Conservation (phyloP, 2,329 filamentous ascomycete genomes). For the Nannizziopsis arthrosporioides region DNA sequence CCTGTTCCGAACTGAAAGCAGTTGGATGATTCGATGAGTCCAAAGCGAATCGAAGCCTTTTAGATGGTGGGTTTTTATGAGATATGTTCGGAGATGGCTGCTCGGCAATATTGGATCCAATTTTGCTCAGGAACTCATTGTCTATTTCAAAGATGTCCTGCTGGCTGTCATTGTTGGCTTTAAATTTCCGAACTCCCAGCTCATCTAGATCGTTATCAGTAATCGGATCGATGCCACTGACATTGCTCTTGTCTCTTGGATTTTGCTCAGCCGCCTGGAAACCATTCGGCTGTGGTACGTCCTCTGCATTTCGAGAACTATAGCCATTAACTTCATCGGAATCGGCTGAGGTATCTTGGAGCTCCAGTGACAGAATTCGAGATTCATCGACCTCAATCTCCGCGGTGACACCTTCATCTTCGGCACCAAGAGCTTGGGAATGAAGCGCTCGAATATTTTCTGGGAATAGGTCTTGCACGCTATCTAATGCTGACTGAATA, state of each 20-base stretch:
- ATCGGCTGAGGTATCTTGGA: slow-evolving; percentile 21
- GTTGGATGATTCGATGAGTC: not conserved
- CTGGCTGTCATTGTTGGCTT: slow-evolving; percentile 17
- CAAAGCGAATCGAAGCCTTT: slow-evolving; percentile 5
- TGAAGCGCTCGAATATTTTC: slow-evolving; percentile 42
- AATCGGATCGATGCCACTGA: slow-evolving; percentile 12
- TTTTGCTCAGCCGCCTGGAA: too few species aligned
- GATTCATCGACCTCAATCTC: slow-evolving; percentile 53
- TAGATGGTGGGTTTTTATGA: slow-evolving; percentile 4
- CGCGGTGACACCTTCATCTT: slow-evolving; percentile 50
- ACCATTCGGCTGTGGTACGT: not conserved
- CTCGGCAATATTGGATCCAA: slow-evolving; percentile 19
- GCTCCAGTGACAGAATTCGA: slow-evolving; percentile 41
- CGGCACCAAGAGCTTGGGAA: slow-evolving; percentile 23
- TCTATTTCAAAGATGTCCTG: slow-evolving; percentile 28
- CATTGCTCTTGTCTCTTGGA: slow-evolving; percentile 8
- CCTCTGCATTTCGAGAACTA: not conserved
- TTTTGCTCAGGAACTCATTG: slow-evolving; percentile 21
- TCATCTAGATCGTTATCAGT: slow-evolving; percentile 18
- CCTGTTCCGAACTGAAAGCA: not conserved
- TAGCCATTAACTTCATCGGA: slow-evolving; percentile 17
- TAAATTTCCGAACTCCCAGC: slow-evolving; percentile 21
- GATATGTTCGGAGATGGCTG: slow-evolving; percentile 7
- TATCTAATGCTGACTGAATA: slow-evolving; percentile 68
- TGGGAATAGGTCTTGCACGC: slow-evolving; percentile 77